phyloP scores from a whole-genome alignment of 768 basidiomycete genomes.

The Lactifluus piperatus region DNA sequence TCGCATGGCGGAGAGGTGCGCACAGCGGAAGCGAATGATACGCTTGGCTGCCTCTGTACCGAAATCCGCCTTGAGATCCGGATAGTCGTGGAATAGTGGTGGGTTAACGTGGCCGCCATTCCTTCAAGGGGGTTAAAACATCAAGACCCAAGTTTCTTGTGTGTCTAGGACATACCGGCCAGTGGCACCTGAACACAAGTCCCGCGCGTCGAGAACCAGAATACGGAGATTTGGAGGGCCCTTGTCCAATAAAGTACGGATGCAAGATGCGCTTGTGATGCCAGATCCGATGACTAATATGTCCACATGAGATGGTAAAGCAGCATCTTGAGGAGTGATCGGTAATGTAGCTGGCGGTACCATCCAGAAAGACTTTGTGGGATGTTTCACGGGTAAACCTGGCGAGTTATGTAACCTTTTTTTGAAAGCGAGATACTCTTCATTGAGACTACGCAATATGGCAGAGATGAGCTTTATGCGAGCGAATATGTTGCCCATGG shows the following conservation, averaged over 20 bases:
- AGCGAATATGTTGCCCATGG: constrained; percentile 13
- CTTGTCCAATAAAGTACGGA: constrained; percentile 41
- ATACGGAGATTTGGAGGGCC: constrained; percentile 31
- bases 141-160: not conserved
- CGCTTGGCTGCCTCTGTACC: constrained; percentile 41
- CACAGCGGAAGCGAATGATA: constrained; percentile 52
- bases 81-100: constrained; percentile 50
- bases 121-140: constrained; percentile 31
- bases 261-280: constrained; percentile 59
- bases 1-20: constrained; percentile 44
- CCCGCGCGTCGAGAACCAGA: constrained; percentile 77
- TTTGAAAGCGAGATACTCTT: constrained; percentile 4
- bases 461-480: not conserved
- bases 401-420: constrained; percentile 35
- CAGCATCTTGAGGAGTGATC: constrained; percentile 19
- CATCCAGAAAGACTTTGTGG: constrained; percentile 58
- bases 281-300: constrained; percentile 72
- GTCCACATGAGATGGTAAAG: constrained; percentile 46
- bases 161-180: constrained; percentile 36
- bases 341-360: constrained; percentile 43
- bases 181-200: constrained; percentile 66
- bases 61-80: constrained; percentile 34
- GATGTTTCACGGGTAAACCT: constrained; percentile 46
- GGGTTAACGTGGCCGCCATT: constrained; percentile 68
- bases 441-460: not conserved